Evolutionary conservation across 805 yeast species (phyloP), one percentile per base, ranked within the genome.

Genomic region (Candida silvicultrix): DNA sequence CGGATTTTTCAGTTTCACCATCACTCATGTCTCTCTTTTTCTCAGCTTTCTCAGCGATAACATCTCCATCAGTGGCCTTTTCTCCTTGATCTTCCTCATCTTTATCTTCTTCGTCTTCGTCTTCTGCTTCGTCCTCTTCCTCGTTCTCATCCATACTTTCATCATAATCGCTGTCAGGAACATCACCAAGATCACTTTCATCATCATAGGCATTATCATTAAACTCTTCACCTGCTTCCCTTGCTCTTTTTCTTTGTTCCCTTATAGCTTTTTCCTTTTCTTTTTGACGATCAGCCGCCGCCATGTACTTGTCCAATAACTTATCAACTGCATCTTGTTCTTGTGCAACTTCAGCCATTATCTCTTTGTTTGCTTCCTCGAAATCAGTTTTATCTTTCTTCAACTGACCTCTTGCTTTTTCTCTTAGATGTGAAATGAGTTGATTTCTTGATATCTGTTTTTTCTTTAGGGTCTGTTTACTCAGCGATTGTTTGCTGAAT

Each of bases 391-490:
- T 75, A 51, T 81, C 68, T 47, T 75, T 67, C 51, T 77, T 77
- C 52, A 79, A 63, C 49, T 79, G 84, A 40, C 67, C 60, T 38
- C 70, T 67, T 41, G 75, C 74, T 4, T 76, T 76, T 40, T 62
- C 63, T 49, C 68, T 67, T 47, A 78, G 63, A 11, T 59, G 57
- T 11, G 52, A 47, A 40, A 73, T 64, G 32, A 77, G 57, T 14
- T 58, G 55, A 20, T 60, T 63, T 19, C 58, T 54, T 2, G 62
- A 55, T 12, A 59, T 35, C 4, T 50, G 50, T 16, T 45, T 50
- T 34, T 47, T 39, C 38, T 48, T 50, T 23, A 46, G 50, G 11
- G 38, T 42, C 10, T 39, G 45, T 25, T 43, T 44, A 8, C 47
- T 49, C 9, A 51, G 37, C 22, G n/a, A 44, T 45, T 39, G 57